Conservation (phyloP, 2,329 filamentous ascomycete genomes). For the Venturia nashicola region DNA sequence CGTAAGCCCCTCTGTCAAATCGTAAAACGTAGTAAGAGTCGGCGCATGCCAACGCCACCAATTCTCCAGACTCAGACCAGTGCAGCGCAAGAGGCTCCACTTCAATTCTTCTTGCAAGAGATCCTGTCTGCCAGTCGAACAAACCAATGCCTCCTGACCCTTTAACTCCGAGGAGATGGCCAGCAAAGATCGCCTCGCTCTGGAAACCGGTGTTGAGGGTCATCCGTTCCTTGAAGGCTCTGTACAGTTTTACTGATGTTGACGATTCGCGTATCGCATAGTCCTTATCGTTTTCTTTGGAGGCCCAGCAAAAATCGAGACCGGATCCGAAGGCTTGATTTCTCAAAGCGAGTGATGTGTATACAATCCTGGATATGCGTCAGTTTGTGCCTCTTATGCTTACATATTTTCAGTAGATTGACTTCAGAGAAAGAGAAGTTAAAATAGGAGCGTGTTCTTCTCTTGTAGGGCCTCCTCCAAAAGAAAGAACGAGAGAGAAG, state of each 20-base stretch:
- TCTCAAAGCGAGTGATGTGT: conserved; percentile 89
- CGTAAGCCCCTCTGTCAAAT: conserved; percentile 79
- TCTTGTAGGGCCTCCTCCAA: too few relatives aligned
- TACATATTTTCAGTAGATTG: not conserved
- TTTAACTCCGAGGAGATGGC: conserved; percentile 83
- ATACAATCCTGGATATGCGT: conserved; percentile 41
- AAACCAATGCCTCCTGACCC: conserved; percentile 90
- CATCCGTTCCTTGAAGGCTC: conserved; percentile 93
- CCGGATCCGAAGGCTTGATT: conserved; percentile 97
- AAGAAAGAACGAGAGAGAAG: not conserved
- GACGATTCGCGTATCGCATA: conserved; percentile 92
- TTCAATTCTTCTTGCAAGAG: conserved; percentile 84
- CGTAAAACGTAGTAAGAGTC: conserved; percentile 91
- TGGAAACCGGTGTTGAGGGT: conserved; percentile 84
- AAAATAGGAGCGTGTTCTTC: too few relatives aligned
- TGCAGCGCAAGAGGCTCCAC: conserved; percentile 63
- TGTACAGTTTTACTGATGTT: conserved; percentile 92
- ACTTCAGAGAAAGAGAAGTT: too few relatives aligned
- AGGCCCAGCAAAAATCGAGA: conserved; percentile 92
- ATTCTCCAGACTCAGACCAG: conserved; percentile 94
- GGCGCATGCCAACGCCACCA: conserved; percentile 85
- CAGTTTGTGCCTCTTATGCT: not conserved
- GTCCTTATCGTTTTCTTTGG: conserved; percentile 96
- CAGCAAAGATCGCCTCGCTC: conserved; percentile 80
- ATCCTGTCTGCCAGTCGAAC: conserved; percentile 90